Conservation (phyloP, 768 basidiomycete genomes). For the Dioszegia aurantiaca region DNA sequence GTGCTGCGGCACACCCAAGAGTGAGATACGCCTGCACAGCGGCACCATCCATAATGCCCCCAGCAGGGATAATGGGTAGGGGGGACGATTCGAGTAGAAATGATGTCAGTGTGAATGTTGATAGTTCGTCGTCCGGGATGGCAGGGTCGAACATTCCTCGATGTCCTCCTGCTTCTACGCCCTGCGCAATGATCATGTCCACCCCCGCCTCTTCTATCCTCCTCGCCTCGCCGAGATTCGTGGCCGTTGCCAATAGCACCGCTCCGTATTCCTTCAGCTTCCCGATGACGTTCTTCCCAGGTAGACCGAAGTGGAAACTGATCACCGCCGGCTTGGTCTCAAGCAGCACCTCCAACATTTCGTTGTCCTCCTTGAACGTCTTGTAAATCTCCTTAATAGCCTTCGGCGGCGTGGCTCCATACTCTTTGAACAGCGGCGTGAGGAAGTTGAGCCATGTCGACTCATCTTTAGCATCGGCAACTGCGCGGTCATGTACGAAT, state of each 20-base stretch:
- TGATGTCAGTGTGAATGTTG: constrained; percentile 24
- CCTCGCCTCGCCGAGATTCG: constrained; percentile 29
- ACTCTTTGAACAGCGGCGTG: constrained; percentile 21
- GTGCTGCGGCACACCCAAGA: constrained; percentile 32
- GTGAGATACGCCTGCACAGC: constrained; percentile 26
- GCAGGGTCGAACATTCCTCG: constrained; percentile 20
- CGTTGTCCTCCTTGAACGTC: constrained; percentile 30
- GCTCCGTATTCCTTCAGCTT: constrained; percentile 24
- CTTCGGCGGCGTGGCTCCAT: constrained; percentile 16
- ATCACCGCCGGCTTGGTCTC: constrained; percentile 29
- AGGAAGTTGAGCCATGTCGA: constrained; percentile 29
- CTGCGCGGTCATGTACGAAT: constrained; percentile 29
- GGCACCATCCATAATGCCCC: constrained; percentile 44
- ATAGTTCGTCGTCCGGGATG: constrained; percentile 26
- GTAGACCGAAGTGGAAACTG: constrained; percentile 46
- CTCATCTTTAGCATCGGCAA: constrained; percentile 9
- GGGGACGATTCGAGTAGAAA: constrained; percentile 13
- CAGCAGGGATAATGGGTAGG: constrained; percentile 40
- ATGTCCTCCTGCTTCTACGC: constrained; percentile 19
- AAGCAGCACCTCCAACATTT: constrained; percentile 32
- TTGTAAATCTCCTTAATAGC: constrained; percentile 29
- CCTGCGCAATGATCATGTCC: constrained; percentile 43
- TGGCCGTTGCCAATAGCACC: constrained; percentile 31
- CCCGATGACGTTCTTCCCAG: constrained; percentile 14
- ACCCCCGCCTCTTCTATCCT: constrained; percentile 23